These are phyloP conservation scores for Pyrenula aspistea DNA, from an alignment of 495 filamentous ascomycete species.

Conservation along the genomic window DNA sequence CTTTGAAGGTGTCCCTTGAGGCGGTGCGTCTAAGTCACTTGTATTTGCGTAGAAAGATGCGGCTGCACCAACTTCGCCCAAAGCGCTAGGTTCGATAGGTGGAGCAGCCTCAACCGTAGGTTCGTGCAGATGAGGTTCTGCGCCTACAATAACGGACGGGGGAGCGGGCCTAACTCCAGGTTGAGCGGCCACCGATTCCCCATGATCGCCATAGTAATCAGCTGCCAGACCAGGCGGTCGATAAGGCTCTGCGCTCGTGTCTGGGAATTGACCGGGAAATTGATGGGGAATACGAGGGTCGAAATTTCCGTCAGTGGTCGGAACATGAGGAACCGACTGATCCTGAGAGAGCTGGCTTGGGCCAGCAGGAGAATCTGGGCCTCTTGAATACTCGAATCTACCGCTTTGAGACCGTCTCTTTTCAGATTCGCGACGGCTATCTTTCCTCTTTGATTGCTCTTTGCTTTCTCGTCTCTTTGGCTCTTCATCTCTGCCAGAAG, in stretches of 20 bases:
- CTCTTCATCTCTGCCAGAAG: slow-evolving; percentile 3
- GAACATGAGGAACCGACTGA: slow-evolving; percentile 10
- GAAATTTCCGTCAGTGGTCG: slow-evolving; percentile 16
- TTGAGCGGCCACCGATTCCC: slow-evolving; percentile 47
- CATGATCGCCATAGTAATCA: slow-evolving; percentile 56
- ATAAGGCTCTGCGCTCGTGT: slow-evolving; percentile 30
- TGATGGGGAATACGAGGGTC: slow-evolving; percentile 44
- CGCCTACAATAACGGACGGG: slow-evolving; percentile 38
- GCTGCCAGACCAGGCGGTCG: slow-evolving; percentile 50
- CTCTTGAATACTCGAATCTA: slow-evolving; percentile 18
- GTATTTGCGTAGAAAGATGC: slow-evolving; percentile 31
- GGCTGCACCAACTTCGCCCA: slow-evolving; percentile 37
- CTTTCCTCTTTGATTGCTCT: slow-evolving; percentile 10
- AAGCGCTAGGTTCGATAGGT: slow-evolving; percentile 38
- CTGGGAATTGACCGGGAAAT: slow-evolving; percentile 46
- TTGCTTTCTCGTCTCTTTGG: slow-evolving; percentile 10
- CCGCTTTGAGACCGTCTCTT: slow-evolving; percentile 21
- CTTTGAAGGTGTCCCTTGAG: neutral
- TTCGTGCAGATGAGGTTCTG: slow-evolving; percentile 38
- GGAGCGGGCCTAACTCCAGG: slow-evolving; percentile 43
- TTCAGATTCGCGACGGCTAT: slow-evolving; percentile 14
- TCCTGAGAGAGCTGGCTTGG: slow-evolving; percentile 34
- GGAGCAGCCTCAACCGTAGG: slow-evolving; percentile 33
- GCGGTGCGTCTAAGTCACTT: slow-evolving; percentile 3
- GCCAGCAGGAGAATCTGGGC: slow-evolving; percentile 14